A percentile compares a stretch with the other conserved stretches of the same genome.
These are phyloP conservation scores for Sclerotinia borealis DNA, from an alignment of 2,329 filamentous ascomycete genomes.

Conservation along the genomic window DNA sequence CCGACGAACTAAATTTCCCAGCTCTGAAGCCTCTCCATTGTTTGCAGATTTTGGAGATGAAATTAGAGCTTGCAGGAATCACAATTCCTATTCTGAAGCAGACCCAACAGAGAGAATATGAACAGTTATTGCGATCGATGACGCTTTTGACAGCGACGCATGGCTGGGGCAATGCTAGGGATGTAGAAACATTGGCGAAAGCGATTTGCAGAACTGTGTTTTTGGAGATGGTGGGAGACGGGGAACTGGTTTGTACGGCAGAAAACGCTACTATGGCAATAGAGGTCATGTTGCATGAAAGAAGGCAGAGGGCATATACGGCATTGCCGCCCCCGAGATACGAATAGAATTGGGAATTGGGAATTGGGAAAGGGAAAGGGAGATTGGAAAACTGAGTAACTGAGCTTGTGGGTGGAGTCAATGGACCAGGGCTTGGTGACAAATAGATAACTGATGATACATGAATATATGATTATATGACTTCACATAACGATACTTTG, in stretches of 20 bases:
- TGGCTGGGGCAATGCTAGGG: slow-evolving; percentile 22
- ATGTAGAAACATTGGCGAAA: slow-evolving; percentile 22
- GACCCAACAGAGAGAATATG: not conserved
- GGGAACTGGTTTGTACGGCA: slow-evolving; percentile 8
- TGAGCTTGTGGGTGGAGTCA: not conserved
- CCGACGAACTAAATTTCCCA: slow-evolving; percentile 36
- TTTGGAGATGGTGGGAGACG: not conserved
- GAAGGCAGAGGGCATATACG: not conserved
- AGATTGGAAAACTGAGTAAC: not conserved
- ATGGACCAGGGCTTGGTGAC: not conserved
- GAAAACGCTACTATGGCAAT: slow-evolving; percentile 3
- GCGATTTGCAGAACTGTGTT: slow-evolving; percentile 12
- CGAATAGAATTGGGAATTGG: not conserved
- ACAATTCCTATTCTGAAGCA: not conserved
- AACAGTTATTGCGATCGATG: not conserved
- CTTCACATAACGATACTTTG: no score
- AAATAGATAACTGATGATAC: not conserved
- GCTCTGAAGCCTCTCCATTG: slow-evolving; percentile 11
- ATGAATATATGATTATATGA: not conserved
- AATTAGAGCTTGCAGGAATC: slow-evolving; percentile 11
- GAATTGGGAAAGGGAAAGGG: not conserved
- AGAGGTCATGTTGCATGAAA: slow-evolving; percentile 15
- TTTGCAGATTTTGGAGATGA: slow-evolving; percentile 15
- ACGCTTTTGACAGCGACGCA: slow-evolving; percentile 8
- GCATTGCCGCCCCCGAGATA: not conserved